phyloP scores from a whole-genome alignment of 2,329 filamentous ascomycete genomes.

The Coniella vitis region DNA sequence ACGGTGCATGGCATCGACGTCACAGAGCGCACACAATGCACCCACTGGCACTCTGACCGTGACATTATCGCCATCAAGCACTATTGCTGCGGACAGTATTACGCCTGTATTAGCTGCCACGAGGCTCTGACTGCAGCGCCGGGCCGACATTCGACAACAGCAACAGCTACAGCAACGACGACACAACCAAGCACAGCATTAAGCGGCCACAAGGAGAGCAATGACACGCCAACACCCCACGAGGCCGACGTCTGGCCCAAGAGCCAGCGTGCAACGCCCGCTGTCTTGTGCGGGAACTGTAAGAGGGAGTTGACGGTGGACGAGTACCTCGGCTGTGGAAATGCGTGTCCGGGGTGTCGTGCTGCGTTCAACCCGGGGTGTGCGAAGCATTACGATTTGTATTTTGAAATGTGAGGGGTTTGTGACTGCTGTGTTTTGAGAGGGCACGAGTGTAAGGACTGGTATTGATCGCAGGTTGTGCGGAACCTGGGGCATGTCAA shows the following conservation, averaged over 20 bases:
- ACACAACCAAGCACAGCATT: too few species aligned
- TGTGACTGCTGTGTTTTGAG: neutral
- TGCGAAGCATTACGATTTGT: conserved; percentile 18
- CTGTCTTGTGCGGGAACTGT: conserved; percentile 19
- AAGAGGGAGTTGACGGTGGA: conserved; percentile 17
- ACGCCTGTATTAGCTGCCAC: conserved; percentile 21
- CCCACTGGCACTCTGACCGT: conserved; percentile 20
- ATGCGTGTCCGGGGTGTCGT: conserved; percentile 16
- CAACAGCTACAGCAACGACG: too few species aligned
- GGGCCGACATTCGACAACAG: too few species aligned
- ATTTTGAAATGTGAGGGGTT: conserved; percentile 16
- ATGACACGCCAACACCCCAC: conserved; percentile 8
- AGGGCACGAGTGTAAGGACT: neutral
- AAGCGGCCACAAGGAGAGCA: too few species aligned
- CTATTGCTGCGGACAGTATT: conserved; percentile 20
- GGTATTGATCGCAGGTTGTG: too few species aligned
- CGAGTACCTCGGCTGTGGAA: conserved; percentile 17
- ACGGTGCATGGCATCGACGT: conserved; percentile 17
- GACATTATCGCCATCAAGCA: conserved; percentile 22
- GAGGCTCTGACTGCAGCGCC: conserved; percentile 15
- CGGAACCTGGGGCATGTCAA: too few species aligned
- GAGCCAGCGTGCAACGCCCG: conserved; percentile 10
- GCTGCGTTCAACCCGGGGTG: conserved; percentile 21
- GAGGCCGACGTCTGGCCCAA: conserved; percentile 15
- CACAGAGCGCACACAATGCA: conserved; percentile 18